phyloP scores from a whole-genome alignment of 768 basidiomycete species.

The Astraeus odoratus region DNA sequence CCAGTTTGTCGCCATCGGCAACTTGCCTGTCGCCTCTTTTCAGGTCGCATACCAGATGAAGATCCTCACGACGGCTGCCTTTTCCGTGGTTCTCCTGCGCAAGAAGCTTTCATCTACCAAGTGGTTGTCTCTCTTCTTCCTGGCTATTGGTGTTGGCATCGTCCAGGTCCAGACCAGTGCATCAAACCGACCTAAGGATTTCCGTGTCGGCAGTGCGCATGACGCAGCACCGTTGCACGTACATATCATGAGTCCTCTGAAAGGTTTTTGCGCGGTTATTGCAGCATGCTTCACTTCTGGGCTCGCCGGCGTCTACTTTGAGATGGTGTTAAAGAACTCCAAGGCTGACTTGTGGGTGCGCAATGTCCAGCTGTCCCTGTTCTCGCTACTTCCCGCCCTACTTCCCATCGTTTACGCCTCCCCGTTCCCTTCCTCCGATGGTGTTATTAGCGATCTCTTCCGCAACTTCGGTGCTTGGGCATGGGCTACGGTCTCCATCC shows the following conservation, averaged over 20 bases:
- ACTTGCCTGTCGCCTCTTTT: constrained; percentile 94
- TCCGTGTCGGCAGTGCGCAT: constrained; percentile 61
- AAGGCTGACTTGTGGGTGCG: constrained; percentile 85
- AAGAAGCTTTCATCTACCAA: constrained; percentile 65
- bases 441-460: constrained; percentile 58
- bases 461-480: constrained; percentile 91
- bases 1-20: constrained; percentile 93
- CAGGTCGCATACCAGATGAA: constrained; percentile 99
- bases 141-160: constrained; percentile 89
- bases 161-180: constrained; percentile 82
- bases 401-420: constrained; percentile 65
- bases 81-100: constrained; percentile 79
- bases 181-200: constrained; percentile 25
- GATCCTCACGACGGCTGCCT: constrained; percentile 92
- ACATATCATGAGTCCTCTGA: constrained; percentile 77
- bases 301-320: constrained; percentile 88
- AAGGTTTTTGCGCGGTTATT: constrained; percentile 76
- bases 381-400: constrained; percentile 86
- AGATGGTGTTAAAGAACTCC: constrained; percentile 85
- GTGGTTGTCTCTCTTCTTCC: constrained; percentile 82
- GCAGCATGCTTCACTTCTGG: constrained; percentile 88
- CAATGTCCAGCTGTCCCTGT: constrained; percentile 83
- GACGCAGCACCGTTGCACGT: constrained; percentile 51
- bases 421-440: constrained; percentile 34
- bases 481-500: constrained; percentile 84